phyloP scores from a whole-genome alignment of 257 asterid species.

The Capsicum chinense region DNA sequence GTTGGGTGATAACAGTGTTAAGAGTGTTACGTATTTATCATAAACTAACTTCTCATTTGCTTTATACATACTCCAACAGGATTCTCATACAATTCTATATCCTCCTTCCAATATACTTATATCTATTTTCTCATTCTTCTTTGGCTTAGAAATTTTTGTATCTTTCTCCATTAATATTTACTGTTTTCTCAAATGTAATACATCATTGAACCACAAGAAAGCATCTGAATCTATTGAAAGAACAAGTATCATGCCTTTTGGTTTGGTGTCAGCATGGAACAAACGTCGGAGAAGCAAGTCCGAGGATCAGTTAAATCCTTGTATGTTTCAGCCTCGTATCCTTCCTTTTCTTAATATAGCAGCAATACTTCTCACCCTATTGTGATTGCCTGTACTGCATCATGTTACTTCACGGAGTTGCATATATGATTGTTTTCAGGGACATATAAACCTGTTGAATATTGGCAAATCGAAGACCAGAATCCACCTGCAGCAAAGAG shows the following conservation, averaged over 20 bases:
- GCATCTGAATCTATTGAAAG: conserved; percentile 27
- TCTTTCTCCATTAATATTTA: background rate
- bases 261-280: conserved; percentile 94
- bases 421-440: conserved; percentile 52
- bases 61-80: conserved; percentile 70
- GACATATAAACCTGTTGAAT: conserved; percentile 81
- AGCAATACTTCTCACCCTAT: background rate
- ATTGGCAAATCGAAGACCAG: conserved; percentile 71
- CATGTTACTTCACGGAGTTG: conserved; percentile 5
- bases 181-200: conserved; percentile 32
- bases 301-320: conserved; percentile 75
- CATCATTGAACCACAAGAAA: conserved; percentile 28
- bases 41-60: conserved; percentile 61
- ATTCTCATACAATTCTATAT: conserved; percentile 47
- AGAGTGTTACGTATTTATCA: conserved; percentile 42
- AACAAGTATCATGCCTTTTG: conserved; percentile 72
- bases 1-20: conserved; percentile 53
- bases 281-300: conserved; percentile 95
- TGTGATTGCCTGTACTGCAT: conserved; percentile 20
- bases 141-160: background rate
- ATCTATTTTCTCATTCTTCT: conserved; percentile 11
- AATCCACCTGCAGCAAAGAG: conserved; percentile 72
- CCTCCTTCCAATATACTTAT: conserved; percentile 30
- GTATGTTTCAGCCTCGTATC: conserved; percentile 44
- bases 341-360: background rate